phyloP scores from a whole-genome alignment of 2,329 filamentous ascomycete species.

The Talaromyces sp. region DNA sequence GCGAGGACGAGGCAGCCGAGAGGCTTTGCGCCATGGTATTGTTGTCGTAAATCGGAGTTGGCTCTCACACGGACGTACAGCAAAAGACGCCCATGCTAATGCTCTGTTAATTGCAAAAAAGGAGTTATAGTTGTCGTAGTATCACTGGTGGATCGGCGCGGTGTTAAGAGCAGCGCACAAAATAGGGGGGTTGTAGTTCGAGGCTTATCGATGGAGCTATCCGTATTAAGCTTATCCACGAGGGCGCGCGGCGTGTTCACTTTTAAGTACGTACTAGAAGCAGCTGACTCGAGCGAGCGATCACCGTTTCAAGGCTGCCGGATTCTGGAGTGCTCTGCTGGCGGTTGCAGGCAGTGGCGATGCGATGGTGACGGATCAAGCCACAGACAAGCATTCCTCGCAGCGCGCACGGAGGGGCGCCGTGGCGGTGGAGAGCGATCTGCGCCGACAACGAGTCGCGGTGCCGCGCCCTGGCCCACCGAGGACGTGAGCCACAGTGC shows the following conservation, averaged over 20 bases:
- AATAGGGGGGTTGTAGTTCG: background rate
- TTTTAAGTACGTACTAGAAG: background rate
- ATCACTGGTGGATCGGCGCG: background rate
- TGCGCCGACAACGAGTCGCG: background rate
- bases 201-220: background rate
- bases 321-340: background rate
- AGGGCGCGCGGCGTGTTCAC: background rate
- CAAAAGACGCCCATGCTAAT: background rate
- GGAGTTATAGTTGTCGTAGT: background rate
- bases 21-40: conserved; percentile 10
- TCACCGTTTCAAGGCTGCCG: background rate
- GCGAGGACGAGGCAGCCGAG: background rate
- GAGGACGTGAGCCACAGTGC: background rate
- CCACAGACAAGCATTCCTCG: background rate
- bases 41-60: background rate
- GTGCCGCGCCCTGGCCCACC: background rate
- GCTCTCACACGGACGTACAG: background rate
- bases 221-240: background rate
- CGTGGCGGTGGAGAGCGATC: background rate
- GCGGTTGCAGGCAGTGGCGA: background rate
- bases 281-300: background rate
- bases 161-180: background rate
- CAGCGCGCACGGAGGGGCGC: background rate
- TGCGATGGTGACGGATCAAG: background rate
- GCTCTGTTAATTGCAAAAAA: background rate